Conservation (phyloP, 352 stramenopile genomes). For the Phytophthora fragariae region DNA sequence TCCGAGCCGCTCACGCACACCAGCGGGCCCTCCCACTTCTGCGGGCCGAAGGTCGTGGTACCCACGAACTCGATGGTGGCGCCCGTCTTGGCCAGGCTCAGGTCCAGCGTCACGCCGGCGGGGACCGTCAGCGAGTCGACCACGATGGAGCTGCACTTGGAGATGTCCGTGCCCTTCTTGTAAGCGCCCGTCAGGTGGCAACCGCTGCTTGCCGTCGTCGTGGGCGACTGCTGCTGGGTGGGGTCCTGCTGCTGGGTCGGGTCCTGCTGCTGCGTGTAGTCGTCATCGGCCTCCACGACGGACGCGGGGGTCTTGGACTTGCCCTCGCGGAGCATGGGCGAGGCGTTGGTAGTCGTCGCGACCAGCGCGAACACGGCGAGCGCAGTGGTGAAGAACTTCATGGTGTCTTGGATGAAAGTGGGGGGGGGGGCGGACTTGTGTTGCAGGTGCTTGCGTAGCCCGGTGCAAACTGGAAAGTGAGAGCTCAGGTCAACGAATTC, state of each 20-base stretch:
- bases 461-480: constrained; percentile 30
- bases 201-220: constrained; percentile 14
- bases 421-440: neutral
- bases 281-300: neutral
- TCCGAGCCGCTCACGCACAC: constrained; percentile 31
- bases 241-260: constrained; percentile 25
- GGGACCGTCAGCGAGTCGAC: constrained; percentile 39
- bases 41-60: constrained; percentile 44
- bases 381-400: constrained; percentile 30
- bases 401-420: neutral
- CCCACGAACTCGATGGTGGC: constrained; percentile 45
- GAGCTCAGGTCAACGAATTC: neutral
- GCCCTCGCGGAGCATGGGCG: constrained; percentile 28
- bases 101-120: constrained; percentile 44
- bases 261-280: constrained; percentile 29
- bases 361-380: constrained; percentile 11
- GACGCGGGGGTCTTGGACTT: constrained; percentile 1
- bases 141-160: constrained; percentile 29
- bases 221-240: constrained; percentile 3
- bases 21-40: constrained; percentile 43
- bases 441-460: constrained; percentile 4
- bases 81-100: constrained; percentile 37
- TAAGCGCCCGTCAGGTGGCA: constrained; percentile 46
- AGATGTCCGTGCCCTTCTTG: constrained; percentile 32
- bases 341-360: neutral